Conservation (phyloP, 768 basidiomycete genomes). For the Agrocybe pediades region DNA sequence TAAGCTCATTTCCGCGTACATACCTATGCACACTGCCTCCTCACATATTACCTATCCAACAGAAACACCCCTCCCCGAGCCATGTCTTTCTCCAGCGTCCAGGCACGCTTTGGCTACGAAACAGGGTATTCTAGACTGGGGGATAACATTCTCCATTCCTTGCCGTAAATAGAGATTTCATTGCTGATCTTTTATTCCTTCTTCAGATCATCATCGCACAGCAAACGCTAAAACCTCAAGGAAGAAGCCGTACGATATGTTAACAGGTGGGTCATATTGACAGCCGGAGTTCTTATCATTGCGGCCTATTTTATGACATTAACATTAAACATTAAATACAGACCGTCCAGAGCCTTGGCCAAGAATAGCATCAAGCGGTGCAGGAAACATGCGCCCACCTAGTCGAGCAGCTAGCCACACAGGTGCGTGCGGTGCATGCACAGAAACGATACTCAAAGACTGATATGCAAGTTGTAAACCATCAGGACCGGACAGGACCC, state of each 20-base stretch:
- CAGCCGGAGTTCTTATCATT: background rate
- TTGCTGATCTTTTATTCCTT: background rate
- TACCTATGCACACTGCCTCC: background rate
- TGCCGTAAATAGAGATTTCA: background rate
- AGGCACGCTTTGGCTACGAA: background rate
- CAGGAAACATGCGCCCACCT: background rate
- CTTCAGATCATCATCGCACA: background rate
- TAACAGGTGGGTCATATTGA: constrained; percentile 1
- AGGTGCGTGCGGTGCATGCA: too few species aligned
- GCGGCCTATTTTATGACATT: background rate
- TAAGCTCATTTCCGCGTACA: too few species aligned
- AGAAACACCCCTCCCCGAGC: background rate
- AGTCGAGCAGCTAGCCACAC: constrained; percentile 1
- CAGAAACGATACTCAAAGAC: too few species aligned
- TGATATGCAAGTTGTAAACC: too few species aligned
- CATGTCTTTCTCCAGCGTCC: background rate
- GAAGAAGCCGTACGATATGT: constrained; percentile 12
- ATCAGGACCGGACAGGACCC: background rate
- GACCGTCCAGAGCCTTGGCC: constrained; percentile 12
- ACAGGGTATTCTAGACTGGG: constrained; percentile 7
- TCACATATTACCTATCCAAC: background rate
- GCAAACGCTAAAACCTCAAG: constrained; percentile 3
- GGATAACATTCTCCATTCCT: background rate
- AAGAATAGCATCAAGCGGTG: background rate
- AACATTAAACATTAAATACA: background rate